Evolutionary conservation across 2,329 filamentous ascomycete species (phyloP).

Genomic region (Magnaporthiopsis incrustans): DNA sequence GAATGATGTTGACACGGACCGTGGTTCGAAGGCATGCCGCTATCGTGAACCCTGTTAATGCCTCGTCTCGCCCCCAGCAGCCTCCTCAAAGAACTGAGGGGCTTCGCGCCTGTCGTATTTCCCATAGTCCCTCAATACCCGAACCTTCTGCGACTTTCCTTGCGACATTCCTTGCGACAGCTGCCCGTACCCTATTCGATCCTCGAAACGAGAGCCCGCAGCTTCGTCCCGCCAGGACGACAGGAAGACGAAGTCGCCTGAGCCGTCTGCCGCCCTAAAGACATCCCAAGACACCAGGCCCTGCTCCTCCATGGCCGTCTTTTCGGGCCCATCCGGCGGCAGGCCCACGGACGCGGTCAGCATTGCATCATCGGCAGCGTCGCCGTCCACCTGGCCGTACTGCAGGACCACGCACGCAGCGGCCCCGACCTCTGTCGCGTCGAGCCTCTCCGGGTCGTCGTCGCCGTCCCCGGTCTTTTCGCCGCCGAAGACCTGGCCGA

Average conservation of each 20-base stretch:
- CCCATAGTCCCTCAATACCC: slow-evolving; percentile 9
- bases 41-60: background rate
- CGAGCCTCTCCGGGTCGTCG: background rate
- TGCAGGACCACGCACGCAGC: slow-evolving; percentile 2
- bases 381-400: background rate
- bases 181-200: background rate
- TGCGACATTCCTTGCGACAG: too few species aligned
- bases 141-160: background rate
- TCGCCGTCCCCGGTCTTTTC: background rate
- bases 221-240: slow-evolving; percentile 4
- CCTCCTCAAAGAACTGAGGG: slow-evolving; percentile 7
- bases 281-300: slow-evolving; percentile 7
- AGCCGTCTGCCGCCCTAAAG: background rate
- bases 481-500: slow-evolving; percentile 5
- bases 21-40: too few species aligned
- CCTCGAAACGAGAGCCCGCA: background rate
- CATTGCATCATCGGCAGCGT: background rate
- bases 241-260: slow-evolving; percentile 4
- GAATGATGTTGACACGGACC: too few species aligned
- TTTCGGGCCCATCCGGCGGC: background rate
- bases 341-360: background rate
- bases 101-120: slow-evolving; percentile 9
- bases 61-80: background rate
- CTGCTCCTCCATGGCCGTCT: too few species aligned
- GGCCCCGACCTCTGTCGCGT: slow-evolving; percentile 5